These are phyloP conservation scores for Tetrapisispora nanseiensis DNA, from an alignment of 805 yeast species.

Conservation along the genomic window DNA sequence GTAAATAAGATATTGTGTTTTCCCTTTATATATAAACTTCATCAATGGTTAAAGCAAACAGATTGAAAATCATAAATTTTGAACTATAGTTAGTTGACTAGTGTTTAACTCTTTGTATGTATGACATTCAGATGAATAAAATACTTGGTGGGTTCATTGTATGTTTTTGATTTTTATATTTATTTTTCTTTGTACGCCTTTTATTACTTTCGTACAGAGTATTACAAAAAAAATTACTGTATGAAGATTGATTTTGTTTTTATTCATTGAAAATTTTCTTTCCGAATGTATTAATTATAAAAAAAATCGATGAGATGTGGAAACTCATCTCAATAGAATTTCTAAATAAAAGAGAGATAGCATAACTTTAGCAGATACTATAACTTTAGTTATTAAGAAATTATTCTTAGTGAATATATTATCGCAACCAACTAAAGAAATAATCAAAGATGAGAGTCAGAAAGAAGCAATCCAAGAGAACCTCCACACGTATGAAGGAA, in stretches of 20 bases:
- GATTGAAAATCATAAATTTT: no score
- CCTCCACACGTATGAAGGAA: slow-evolving; percentile 86
- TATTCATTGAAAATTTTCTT: background rate
- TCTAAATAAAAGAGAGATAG: background rate
- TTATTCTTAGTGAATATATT: background rate
- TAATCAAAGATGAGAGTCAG: slow-evolving; percentile 30
- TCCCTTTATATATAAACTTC: no score
- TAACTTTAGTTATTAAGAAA: background rate
- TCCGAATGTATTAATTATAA: background rate
- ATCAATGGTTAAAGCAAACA: no score
- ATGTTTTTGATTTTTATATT: no score
- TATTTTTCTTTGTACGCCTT: no score
- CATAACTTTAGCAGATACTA: background rate
- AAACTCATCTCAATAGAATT: background rate
- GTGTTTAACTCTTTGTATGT: no score
- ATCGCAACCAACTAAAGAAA: slow-evolving; percentile 24
- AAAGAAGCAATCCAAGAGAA: slow-evolving; percentile 73
- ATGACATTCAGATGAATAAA: no score
- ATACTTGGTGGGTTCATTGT: no score
- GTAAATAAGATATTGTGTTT: no score
- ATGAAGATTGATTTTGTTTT: no score
- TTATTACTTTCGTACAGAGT: background rate
- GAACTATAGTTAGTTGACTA: no score
- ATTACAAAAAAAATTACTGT: background rate
- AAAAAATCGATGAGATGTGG: background rate